Evolutionary conservation across 768 basidiomycete genomes (phyloP), one percentile per base, ranked within the genome.

Genomic region (Russula dissimulans): DNA sequence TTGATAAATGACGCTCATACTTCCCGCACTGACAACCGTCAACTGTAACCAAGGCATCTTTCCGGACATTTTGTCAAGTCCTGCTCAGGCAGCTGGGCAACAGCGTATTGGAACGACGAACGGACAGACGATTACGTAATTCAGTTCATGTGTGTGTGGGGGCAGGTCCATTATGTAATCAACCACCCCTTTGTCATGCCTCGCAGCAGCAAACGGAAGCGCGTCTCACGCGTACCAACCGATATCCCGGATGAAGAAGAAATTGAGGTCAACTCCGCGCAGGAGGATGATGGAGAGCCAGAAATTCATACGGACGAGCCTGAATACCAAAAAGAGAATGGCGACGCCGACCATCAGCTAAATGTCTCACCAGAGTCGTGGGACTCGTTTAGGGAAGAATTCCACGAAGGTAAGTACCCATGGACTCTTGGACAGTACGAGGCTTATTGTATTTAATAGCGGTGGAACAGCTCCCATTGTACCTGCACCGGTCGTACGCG

Each of bases 21-120:
- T 62, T 62, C 71, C 72, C 12, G 65, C 62, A 32, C 62, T 67
- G 12, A 61, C 63, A 12, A 70, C 44, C 34, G 69, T 65, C 54
- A 73, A 51, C 18, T 57, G 66, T 31, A 69, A 39, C 71, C 72
- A 72, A n/a, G 72, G 72, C 55, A 73, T 70, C 48, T 57, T 63
- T 48, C 65, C 61, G 14, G 69, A 68, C 69, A 70, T 68, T 38
- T 51, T 62, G 43, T 26, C 22, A 26, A 26, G 22, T 26, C 22
- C 22, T 26, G 22, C 22, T 26, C 22, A 26, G 22, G 22, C 22
- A 26, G 22, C 22, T 26, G 22, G 1, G 22, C 22, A 26, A 26
- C 22, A 26, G 22, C 22, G 22, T 26, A 26, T 26, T 26, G 22
- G 22, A 26, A 26, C 22, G 32, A n/a, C 34, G 10, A 17, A 7